Conservation (phyloP, 2,329 filamentous ascomycete species). For the Hyphodiscus sp. region DNA sequence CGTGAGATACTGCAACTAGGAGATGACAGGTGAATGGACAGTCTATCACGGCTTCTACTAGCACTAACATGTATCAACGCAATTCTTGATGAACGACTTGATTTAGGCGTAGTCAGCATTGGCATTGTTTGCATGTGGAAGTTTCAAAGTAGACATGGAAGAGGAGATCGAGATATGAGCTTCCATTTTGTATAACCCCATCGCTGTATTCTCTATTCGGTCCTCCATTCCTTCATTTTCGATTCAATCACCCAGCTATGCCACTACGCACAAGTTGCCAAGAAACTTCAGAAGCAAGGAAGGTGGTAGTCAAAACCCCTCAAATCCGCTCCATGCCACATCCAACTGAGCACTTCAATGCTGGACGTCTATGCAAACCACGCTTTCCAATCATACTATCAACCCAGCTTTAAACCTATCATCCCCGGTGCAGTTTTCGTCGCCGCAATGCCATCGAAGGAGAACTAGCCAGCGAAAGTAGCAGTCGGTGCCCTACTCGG, state of each 20-base stretch:
- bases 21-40: too few relatives aligned
- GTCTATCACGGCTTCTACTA: too few relatives aligned
- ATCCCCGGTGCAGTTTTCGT: not conserved
- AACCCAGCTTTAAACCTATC: not conserved
- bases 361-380: constrained; percentile 11
- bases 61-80: too few relatives aligned
- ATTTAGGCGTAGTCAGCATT: too few relatives aligned
- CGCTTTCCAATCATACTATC: not conserved
- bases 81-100: too few relatives aligned
- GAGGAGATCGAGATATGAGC: too few relatives aligned
- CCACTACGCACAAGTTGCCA: not conserved
- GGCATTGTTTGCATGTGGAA: too few relatives aligned
- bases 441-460: not conserved
- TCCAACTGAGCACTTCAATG: constrained; percentile 20
- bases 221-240: too few relatives aligned
- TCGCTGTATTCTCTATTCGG: too few relatives aligned
- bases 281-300: not conserved
- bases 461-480: constrained; percentile 21
- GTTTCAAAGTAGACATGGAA: too few relatives aligned
- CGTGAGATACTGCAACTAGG: too few relatives aligned
- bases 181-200: too few relatives aligned
- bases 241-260: not conserved
- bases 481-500: constrained; percentile 7
- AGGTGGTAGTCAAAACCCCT: not conserved
- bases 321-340: constrained; percentile 3